These are phyloP conservation scores for Botrytis fragariae DNA, from an alignment of 2,329 filamentous ascomycete species.

Conservation along the genomic window DNA sequence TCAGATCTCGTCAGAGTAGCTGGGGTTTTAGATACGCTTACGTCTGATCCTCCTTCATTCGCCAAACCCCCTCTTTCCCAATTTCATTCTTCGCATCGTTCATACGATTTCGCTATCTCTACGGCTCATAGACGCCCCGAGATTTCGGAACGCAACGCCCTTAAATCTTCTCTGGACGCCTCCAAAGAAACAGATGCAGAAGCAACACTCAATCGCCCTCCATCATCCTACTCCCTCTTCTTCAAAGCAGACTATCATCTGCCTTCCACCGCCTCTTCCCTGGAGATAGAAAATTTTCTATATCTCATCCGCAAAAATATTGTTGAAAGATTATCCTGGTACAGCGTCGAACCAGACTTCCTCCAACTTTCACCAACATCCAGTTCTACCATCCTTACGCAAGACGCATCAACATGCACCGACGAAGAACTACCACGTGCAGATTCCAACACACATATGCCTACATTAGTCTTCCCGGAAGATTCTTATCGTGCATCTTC, in stretches of 20 bases:
- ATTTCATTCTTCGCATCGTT: conserved; percentile 22
- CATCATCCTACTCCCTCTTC: conserved; percentile 41
- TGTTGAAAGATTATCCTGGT: conserved; percentile 46
- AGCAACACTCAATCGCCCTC: conserved; percentile 19
- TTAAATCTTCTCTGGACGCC: background rate
- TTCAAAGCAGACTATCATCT: conserved; percentile 56
- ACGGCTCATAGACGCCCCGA: background rate
- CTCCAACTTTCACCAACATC: conserved; percentile 14
- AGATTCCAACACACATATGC: background rate
- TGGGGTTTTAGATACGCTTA: conserved; percentile 47
- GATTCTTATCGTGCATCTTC: conserved; percentile 18
- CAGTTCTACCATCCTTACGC: background rate
- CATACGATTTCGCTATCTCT: conserved; percentile 24
- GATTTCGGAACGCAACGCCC: background rate
- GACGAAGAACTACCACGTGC: background rate
- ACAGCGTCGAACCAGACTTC: conserved; percentile 42
- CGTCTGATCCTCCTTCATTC: conserved; percentile 32
- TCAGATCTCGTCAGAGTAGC: conserved; percentile 57
- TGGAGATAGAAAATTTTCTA: conserved; percentile 55
- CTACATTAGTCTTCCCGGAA: background rate
- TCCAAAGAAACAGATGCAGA: background rate
- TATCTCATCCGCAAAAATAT: conserved; percentile 52
- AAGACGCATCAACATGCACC: conserved; percentile 8
- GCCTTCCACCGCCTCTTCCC: conserved; percentile 52
- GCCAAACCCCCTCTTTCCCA: conserved; percentile 22